Base-by-base conservation (phyloP, 345 rosid species). In the Kernera saxatilis region DNA sequence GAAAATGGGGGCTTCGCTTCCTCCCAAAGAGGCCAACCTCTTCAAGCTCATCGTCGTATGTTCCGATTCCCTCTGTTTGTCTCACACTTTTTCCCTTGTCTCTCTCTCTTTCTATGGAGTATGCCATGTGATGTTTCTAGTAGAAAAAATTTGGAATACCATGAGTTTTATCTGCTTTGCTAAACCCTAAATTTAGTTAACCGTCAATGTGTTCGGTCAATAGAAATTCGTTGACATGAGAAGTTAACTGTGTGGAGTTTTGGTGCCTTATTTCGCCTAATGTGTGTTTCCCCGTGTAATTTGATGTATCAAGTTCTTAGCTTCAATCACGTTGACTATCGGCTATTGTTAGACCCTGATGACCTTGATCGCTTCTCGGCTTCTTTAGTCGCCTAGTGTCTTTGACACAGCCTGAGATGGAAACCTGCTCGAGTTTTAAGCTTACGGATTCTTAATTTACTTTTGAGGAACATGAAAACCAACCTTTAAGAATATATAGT, bases 1-100 rank as follows among this genome's bases (percentile, higher is more conserved):
- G 41, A 67, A 39, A 84, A 92, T 92, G 99, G 99, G 98, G 46
- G 91, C 97, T 71, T 86, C 99, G 39, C 85, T 95, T 84, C 99
- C 99, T 81, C 84, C 93, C 55, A 95, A 95, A 81, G 99, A 95
- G 84, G 99, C 99, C 70, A 95, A 89, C 80, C 99, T 88, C 83
- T 95, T 95, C 91, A 95, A 95, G 82, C 91, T 88, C 90, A 95
- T 95, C 85, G 98, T 92, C 79, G 99, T 95, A 92, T 71, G 92
- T 78, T 75, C 77, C 61, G 67, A 64, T 66, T 76, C 72, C 30
- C 67, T 64, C 32, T 69, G 50, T 58, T 25, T 58, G 4, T 58
- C 35, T 51, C 35, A n/a, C 26, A 6, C 11, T 52, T 50, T 23
- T 29, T 19, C 40, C 39, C 1, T 45, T 30, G 0, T n/a, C 36